phyloP scores from a whole-genome alignment of 2,329 filamentous ascomycete species.

The Pseudocercospora macadamiae region DNA sequence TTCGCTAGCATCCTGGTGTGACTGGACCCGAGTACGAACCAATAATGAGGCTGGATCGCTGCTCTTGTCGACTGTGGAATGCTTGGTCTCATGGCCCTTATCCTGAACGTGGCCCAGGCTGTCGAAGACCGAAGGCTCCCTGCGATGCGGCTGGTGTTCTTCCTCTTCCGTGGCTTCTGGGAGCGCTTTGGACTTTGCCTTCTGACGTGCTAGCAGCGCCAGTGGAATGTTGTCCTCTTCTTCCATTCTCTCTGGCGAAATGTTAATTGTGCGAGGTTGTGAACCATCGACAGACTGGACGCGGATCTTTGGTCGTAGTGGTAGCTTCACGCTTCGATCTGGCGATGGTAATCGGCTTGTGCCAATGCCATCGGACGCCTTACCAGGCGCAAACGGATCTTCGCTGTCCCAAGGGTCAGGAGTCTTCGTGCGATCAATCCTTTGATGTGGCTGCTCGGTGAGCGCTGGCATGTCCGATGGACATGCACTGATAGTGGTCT shows the following conservation, averaged over 20 bases:
- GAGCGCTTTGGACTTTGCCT: constrained; percentile 1
- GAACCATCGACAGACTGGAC: constrained; percentile 13
- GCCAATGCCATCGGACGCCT: constrained; percentile 12
- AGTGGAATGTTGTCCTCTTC: constrained; percentile 17
- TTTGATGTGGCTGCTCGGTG: constrained; percentile 17
- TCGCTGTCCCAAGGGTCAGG: constrained; percentile 24
- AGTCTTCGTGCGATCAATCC: constrained; percentile 8
- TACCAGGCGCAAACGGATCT: constrained; percentile 27
- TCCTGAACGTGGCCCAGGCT: constrained; percentile 8
- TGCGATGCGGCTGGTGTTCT: neutral
- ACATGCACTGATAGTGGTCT: constrained; percentile 14
- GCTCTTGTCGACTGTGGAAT: neutral
- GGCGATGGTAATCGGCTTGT: constrained; percentile 2
- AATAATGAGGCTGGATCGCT: neutral
- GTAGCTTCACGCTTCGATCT: constrained; percentile 13
- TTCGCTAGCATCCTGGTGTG: neutral
- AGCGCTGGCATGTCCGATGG: constrained; percentile 23
- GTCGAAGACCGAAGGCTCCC: neutral
- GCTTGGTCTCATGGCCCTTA: neutral
- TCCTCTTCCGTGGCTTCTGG: neutral
- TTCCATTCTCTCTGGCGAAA: neutral
- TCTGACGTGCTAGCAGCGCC: constrained; percentile 2
- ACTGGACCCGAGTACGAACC: neutral
- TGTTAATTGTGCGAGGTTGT: constrained; percentile 11
- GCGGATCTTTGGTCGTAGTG: constrained; percentile 23